Percentiles rank a stretch among this genome's conserved stretches.
Conservation (phyloP, 2,329 filamentous ascomycete genomes). For the Penicillium aurantiogriseum region DNA sequence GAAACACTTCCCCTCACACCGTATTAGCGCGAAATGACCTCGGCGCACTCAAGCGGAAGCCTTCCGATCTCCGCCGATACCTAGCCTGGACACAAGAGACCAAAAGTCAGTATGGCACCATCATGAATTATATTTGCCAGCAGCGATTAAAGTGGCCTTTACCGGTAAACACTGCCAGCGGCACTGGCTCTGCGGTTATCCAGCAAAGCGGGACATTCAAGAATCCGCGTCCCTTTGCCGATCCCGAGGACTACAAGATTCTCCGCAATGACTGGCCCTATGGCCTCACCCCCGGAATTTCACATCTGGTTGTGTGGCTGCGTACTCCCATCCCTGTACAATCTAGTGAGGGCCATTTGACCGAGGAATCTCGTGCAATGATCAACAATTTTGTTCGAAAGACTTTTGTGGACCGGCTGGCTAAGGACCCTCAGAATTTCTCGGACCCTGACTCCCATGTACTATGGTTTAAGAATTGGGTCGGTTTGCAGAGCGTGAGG, state of each 20-base stretch:
- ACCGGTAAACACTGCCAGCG: slow-evolving; percentile 9
- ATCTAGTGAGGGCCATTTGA: slow-evolving; percentile 50
- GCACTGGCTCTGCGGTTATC: slow-evolving; percentile 21
- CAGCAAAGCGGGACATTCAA: slow-evolving; percentile 35
- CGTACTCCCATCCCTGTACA: slow-evolving; percentile 52
- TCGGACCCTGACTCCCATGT: slow-evolving; percentile 46
- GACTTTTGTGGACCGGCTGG: slow-evolving; percentile 50
- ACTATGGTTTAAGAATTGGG: slow-evolving; percentile 66
- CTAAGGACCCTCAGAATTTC: slow-evolving; percentile 33
- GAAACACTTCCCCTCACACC: slow-evolving; percentile 8
- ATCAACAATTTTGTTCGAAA: slow-evolving; percentile 52
- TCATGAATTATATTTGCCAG: slow-evolving; percentile 56
- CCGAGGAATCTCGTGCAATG: slow-evolving; percentile 47
- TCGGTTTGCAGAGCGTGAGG: slow-evolving; percentile 59
- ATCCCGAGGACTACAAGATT: slow-evolving; percentile 55
- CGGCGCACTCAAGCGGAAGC: slow-evolving; percentile 57
- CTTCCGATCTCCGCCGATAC: slow-evolving; percentile 59
- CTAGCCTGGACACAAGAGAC: slow-evolving; percentile 57
- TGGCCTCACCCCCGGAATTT: slow-evolving; percentile 54
- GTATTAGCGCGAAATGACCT: slow-evolving; percentile 51
- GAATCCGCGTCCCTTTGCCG: slow-evolving; percentile 54
- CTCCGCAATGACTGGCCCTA: slow-evolving; percentile 65
- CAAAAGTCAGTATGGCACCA: slow-evolving; percentile 56
- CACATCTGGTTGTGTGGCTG: slow-evolving; percentile 59
- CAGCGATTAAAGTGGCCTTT: slow-evolving; percentile 55